These are phyloP conservation scores for Nissolia schottii DNA, from an alignment of 306 rosid genomes.

Conservation along the genomic window DNA sequence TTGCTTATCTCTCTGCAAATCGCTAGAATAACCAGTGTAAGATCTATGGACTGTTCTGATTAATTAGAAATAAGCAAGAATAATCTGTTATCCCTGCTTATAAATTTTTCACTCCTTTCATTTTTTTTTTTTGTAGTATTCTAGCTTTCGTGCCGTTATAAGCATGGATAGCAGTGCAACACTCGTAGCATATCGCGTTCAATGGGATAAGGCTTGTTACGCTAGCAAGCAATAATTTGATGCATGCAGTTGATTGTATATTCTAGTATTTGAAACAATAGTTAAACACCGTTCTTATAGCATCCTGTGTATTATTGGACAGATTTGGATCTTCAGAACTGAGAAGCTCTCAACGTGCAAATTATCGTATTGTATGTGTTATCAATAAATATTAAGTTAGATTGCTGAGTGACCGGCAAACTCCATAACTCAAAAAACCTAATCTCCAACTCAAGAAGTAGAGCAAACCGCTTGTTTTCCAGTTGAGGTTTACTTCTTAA, in stretches of 20 bases:
- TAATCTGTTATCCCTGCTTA: neutral
- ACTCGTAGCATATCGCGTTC: neutral
- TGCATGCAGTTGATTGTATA: neutral
- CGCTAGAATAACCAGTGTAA: conserved; percentile 31
- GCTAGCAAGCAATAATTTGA: neutral
- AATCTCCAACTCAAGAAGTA: neutral
- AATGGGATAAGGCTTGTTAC: neutral
- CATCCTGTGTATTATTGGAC: neutral
- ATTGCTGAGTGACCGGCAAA: neutral
- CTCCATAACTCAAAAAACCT: neutral
- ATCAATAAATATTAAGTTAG: neutral
- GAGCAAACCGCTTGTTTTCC: neutral
- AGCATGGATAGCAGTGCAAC: neutral
- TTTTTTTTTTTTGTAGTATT: neutral
- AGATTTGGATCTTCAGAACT: too few species aligned
- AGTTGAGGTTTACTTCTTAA: neutral
- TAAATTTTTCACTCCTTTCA: neutral
- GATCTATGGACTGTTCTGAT: neutral
- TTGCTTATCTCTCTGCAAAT: conserved; percentile 42
- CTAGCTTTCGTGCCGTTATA: neutral
- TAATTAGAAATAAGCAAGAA: neutral
- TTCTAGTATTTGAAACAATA: neutral
- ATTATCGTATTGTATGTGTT: neutral
- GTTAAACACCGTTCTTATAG: neutral
- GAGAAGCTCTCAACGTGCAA: neutral